Conservation (phyloP, 2,329 filamentous ascomycete genomes). For the Aspergillus clavatus region DNA sequence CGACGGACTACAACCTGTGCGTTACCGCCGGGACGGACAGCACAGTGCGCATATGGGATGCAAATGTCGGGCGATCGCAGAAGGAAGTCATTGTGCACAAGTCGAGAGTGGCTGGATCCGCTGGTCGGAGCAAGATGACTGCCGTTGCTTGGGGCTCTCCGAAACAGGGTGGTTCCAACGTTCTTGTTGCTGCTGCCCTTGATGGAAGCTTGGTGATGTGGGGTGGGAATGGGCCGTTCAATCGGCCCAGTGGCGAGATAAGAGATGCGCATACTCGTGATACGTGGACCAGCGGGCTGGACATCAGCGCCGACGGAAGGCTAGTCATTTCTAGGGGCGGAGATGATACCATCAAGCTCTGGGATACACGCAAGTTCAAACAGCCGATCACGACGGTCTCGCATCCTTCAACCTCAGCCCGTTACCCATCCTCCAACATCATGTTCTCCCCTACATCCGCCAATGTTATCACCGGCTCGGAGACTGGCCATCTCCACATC, state of each 20-base stretch:
- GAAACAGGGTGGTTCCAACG: conserved; percentile 68
- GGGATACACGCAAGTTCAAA: conserved; percentile 96
- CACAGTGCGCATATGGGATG: conserved; percentile 93
- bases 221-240: conserved; percentile 79
- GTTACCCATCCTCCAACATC: conserved; percentile 82
- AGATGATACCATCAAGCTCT: conserved; percentile 89
- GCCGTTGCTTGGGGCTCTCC: conserved; percentile 80
- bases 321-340: conserved; percentile 87
- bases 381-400: conserved; percentile 73
- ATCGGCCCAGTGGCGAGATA: conserved; percentile 76
- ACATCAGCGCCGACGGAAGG: conserved; percentile 84
- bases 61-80: conserved; percentile 83
- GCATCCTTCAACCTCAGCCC: conserved; percentile 75
- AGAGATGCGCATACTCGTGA: conserved; percentile 73
- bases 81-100: conserved; percentile 96
- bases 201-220: conserved; percentile 93
- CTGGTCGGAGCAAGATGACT: conserved; percentile 89
- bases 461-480: conserved; percentile 83
- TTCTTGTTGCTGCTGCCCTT: conserved; percentile 75
- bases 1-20: conserved; percentile 75
- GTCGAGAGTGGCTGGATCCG: conserved; percentile 79
- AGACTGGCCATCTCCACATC: conserved; percentile 81
- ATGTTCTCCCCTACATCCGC: conserved; percentile 79
- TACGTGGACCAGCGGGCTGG: conserved; percentile 88
- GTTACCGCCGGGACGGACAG: conserved; percentile 93